These are phyloP conservation scores for Curvularia spicifera DNA, from an alignment of 2,329 filamentous ascomycete species.

Conservation along the genomic window DNA sequence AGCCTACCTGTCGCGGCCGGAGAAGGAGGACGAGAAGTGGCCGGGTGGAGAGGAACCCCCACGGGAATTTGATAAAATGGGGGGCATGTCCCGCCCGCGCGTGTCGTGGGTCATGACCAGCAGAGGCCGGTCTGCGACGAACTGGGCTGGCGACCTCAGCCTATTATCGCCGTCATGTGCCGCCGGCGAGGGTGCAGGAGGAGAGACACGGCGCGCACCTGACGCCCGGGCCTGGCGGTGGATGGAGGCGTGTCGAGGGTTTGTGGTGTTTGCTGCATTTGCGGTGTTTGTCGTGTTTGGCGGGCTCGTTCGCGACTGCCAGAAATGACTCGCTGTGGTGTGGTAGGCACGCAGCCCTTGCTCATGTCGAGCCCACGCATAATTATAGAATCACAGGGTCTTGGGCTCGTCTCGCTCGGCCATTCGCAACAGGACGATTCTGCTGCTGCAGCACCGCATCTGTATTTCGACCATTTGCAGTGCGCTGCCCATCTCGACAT, in stretches of 20 bases:
- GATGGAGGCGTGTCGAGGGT: background rate
- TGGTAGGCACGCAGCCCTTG: too few species aligned
- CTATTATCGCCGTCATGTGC: slow-evolving; percentile 14
- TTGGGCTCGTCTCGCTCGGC: too few species aligned
- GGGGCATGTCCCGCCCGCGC: slow-evolving; percentile 14
- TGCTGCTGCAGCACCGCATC: background rate
- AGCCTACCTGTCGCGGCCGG: slow-evolving; percentile 12
- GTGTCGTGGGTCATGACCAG: slow-evolving; percentile 8
- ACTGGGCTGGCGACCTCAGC: slow-evolving; percentile 8
- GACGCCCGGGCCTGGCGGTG: slow-evolving; percentile 3
- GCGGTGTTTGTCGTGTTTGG: background rate
- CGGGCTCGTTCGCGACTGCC: background rate
- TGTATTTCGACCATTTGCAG: background rate
- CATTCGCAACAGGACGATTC: background rate
- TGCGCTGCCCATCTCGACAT: background rate
- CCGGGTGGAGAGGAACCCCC: slow-evolving; percentile 18
- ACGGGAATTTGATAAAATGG: slow-evolving; percentile 28
- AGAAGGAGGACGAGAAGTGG: slow-evolving; percentile 15
- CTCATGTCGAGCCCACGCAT: background rate
- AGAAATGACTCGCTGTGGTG: slow-evolving; percentile 12
- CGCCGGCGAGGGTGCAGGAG: background rate
- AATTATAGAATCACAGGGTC: background rate
- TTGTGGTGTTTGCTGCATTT: background rate
- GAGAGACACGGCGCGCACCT: slow-evolving; percentile 4
- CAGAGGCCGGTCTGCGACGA: slow-evolving; percentile 5